Conservation (phyloP, 2,329 filamentous ascomycete species). For the Aspergillus ustus region DNA sequence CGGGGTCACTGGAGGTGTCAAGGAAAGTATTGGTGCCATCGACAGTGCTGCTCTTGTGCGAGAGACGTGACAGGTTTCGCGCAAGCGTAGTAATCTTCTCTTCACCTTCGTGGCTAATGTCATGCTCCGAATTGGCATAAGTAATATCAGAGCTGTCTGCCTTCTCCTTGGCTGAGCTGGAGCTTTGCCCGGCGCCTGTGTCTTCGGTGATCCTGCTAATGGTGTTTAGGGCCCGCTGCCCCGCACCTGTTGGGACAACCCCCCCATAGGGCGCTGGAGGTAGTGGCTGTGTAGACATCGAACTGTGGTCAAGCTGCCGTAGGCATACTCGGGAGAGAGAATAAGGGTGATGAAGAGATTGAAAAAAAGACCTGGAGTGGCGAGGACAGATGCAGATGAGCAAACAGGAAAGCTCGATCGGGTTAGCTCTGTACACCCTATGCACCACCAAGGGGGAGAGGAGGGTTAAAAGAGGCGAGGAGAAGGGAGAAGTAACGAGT, state of each 20-base stretch:
- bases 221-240: background rate
- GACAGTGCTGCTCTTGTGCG: conserved; percentile 27
- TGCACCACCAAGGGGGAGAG: background rate
- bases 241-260: conserved; percentile 16
- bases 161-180: conserved; percentile 17
- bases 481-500: background rate
- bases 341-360: background rate
- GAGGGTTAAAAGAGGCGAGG: background rate
- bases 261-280: conserved; percentile 27
- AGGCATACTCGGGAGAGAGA: conserved; percentile 4
- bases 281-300: conserved; percentile 21
- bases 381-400: background rate
- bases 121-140: conserved; percentile 29
- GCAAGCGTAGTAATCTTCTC: conserved; percentile 36
- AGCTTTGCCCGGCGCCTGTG: conserved; percentile 3
- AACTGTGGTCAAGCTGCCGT: background rate
- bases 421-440: background rate
- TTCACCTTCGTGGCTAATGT: conserved; percentile 28
- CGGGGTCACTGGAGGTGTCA: conserved; percentile 36
- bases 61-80: conserved; percentile 36
- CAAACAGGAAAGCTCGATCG: background rate
- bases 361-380: background rate
- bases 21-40: conserved; percentile 43
- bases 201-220: conserved; percentile 14
- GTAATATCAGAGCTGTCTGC: conserved; percentile 32